Evolutionary conservation across 257 asterid genomes (phyloP).

Genomic region (Rehmannia glutinosa): DNA sequence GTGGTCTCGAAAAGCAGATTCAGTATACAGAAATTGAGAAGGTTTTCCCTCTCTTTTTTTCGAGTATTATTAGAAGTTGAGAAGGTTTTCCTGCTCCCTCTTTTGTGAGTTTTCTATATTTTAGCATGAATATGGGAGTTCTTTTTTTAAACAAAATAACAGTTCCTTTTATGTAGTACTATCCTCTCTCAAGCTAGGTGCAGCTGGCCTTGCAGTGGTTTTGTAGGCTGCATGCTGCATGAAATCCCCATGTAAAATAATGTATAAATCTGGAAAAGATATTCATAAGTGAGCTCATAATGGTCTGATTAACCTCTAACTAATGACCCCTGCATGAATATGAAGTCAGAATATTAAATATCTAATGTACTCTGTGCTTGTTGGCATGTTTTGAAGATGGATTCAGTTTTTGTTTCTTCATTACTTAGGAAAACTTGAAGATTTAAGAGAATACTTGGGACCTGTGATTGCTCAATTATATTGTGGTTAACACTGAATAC

Average conservation of each 20-base stretch:
- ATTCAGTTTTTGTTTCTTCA: too few relatives aligned
- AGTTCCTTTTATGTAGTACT: not conserved
- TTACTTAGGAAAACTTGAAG: too few relatives aligned
- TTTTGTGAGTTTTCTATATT: constrained; percentile 2
- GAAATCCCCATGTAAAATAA: not conserved
- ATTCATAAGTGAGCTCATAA: too few relatives aligned
- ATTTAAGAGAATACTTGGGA: too few relatives aligned
- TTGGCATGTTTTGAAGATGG: too few relatives aligned
- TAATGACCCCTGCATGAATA: too few relatives aligned
- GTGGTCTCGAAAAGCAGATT: constrained; percentile 92
- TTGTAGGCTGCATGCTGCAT: constrained; percentile 2
- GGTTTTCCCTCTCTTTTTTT: too few relatives aligned
- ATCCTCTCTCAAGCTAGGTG: not conserved
- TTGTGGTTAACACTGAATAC: not conserved
- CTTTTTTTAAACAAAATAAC: not conserved
- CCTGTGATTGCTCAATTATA: not conserved
- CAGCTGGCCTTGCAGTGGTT: not conserved
- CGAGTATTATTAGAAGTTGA: too few relatives aligned
- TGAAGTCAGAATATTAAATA: too few relatives aligned
- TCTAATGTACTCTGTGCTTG: too few relatives aligned
- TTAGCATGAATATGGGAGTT: not conserved
- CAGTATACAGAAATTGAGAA: constrained; percentile 92
- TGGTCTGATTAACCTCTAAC: too few relatives aligned
- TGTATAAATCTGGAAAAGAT: too few relatives aligned
- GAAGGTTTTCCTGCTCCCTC: constrained; percentile 34